These are phyloP conservation scores for Ophiobolus disseminans DNA, from an alignment of 2,329 filamentous ascomycete genomes.

Conservation along the genomic window DNA sequence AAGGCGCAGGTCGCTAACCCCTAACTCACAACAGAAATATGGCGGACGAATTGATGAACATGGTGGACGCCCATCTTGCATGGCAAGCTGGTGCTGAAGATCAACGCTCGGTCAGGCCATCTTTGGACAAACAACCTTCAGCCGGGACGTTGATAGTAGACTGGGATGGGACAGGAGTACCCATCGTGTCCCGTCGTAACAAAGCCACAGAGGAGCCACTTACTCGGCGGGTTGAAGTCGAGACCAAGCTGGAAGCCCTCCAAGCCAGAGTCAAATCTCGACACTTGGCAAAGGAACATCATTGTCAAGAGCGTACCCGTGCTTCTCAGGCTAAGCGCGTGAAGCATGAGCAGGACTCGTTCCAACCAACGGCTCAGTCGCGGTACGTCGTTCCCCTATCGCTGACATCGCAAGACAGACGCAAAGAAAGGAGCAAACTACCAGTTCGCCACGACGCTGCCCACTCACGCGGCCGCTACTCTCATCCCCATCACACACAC, in stretches of 20 bases:
- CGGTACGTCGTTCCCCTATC: too few species aligned
- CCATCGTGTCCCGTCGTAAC: neutral
- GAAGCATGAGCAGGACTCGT: too few species aligned
- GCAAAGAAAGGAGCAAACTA: too few species aligned
- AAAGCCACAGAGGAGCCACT: neutral
- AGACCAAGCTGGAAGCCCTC: neutral
- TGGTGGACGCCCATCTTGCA: conserved; percentile 30
- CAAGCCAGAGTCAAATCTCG: neutral
- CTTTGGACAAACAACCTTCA: neutral
- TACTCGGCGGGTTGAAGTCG: too few species aligned
- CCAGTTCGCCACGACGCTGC: too few species aligned
- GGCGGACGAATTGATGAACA: conserved; percentile 13
- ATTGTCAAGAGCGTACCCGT: neutral
- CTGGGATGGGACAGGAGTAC: conserved; percentile 15
- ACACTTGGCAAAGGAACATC: too few species aligned
- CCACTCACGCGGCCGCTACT: too few species aligned
- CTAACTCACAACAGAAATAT: neutral
- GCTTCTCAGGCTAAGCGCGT: too few species aligned
- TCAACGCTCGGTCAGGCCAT: neutral
- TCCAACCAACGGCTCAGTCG: too few species aligned
- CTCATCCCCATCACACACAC: too few species aligned
- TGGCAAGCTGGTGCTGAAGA: conserved; percentile 10
- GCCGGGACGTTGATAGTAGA: conserved; percentile 33
- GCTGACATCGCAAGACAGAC: too few species aligned
- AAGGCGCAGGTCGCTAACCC: conserved; percentile 1